Evolutionary conservation across 2,329 filamentous ascomycete species (phyloP), one percentile per base, ranked within the genome.

Genomic region (Fusarium sp.): DNA sequence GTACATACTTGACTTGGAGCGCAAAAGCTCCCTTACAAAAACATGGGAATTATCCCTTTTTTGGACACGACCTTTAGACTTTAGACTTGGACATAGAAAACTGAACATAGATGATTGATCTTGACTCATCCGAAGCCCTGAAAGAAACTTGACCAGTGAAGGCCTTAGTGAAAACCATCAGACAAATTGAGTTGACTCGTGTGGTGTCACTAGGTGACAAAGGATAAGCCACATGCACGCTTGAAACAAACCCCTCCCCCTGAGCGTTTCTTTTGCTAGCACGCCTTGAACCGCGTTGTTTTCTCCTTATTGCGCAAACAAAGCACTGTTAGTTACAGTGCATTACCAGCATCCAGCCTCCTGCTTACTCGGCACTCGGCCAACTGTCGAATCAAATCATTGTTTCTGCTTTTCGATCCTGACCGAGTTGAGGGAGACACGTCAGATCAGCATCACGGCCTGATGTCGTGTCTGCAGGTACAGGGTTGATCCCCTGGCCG

Each of bases 1-100:
- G 73, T 76, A 78, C 41, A 78, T 77, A 77, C 56, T 65, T 34
- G 50, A 43, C 21, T 28, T 3, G 40, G 58, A 49, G 63, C 48
- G 41, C 46, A 30, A 63, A 51, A 51, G 46, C 49, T 65, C 49
- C 47, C 42, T 50, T 45, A 30, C 42, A 69, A 69, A 66, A 68
- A 59, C n/a, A 68, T 18, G 40, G n/a, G 16, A 20, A 10, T 49
- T 53, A 28, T 46, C 34, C 50, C 34, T 41, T 51, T 58, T 58
- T 60, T 40, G 55, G 45, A 58, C 47, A 69, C 51, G 42, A 50
- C 34, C 41, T 51, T 69, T 69, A 56, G 66, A 69, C 51, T 55
- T 62, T 55, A 60, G 54, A 69, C 57, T 25, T 45, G 43, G 20
- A 60, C 41, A 66, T 58, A 64, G 48, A 72, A 37, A 37, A 48